Evolutionary conservation across 2,329 filamentous ascomycete genomes (phyloP).

Genomic region (Coleophoma cylindrospora): DNA sequence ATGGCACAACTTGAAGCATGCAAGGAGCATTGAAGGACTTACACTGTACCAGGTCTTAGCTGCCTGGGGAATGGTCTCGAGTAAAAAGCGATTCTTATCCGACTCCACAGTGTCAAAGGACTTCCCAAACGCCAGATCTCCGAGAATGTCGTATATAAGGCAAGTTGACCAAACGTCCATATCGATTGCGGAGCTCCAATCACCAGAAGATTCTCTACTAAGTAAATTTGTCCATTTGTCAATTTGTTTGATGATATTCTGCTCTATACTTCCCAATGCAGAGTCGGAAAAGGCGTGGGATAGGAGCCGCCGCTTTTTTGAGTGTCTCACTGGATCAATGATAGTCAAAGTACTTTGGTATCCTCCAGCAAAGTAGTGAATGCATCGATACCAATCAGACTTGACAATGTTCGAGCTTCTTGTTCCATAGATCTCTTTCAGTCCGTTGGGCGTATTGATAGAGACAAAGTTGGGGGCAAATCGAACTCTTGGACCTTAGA

Average conservation of each 20-base stretch:
- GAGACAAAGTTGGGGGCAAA: background rate
- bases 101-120: constrained; percentile 17
- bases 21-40: background rate
- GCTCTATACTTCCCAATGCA: background rate
- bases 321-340: background rate
- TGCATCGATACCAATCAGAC: background rate
- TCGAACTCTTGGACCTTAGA: background rate
- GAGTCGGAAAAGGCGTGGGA: background rate
- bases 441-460: background rate
- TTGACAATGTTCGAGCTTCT: background rate
- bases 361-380: background rate
- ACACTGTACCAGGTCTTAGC: background rate
- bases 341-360: background rate
- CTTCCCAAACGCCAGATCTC: constrained; percentile 27
- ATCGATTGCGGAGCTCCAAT: constrained; percentile 18
- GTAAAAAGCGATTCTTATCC: background rate
- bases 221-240: constrained; percentile 29
- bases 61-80: background rate
- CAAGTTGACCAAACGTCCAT: constrained; percentile 25
- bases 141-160: constrained; percentile 22
- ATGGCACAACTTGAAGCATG: no score
- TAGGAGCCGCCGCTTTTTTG: background rate
- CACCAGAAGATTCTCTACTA: constrained; percentile 27
- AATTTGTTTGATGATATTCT: background rate
- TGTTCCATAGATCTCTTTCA: background rate